Base-by-base conservation (phyloP, 306 rosid genomes). In the Cucumis cinereus region DNA sequence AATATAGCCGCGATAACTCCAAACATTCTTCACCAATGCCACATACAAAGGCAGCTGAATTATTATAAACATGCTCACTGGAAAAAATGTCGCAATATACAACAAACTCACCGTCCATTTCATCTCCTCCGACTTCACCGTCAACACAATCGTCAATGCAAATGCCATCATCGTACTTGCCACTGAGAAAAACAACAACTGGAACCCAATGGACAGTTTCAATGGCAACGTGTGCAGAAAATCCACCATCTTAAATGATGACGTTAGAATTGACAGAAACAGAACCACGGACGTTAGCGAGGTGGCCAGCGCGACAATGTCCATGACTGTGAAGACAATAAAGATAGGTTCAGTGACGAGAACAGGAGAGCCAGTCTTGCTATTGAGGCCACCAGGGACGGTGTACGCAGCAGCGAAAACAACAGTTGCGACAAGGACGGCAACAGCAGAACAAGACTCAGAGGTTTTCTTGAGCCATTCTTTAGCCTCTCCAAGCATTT, bases 391-490 rank as follows among this genome's bases (percentile, higher is more conserved):
- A 0, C 76, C 76, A 2, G 76, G 76, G 20, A 72, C 76, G 17
- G 41, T 47, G 60, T 15, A 72, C 10, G 60, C 76, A 1, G 76
- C 76, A 22, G 60, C 76, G 14, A 72, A 72, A 19, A 72, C 76
- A 28, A 52, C 76, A 13, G 60, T 52, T 17, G 76, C 60, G 0
- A 72, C 19, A 5, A 72, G 43, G 16, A 72, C 60, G 1, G 61
- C 76, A 0, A 72, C 76, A 9, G 61, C 60, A 2, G 76, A 50
- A 22, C 76, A 72, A 0, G 76, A 50, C 76, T 72, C 43, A 4
- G 60, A 49, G 17, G 76, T 72, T 26, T 30, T 30, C 76, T 72
- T 72, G 6, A 72, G 41, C 76, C 76, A 72, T 22, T 43, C 56
- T 7, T 43, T 68, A 0, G 33, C 56, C 0, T 43, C 20, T 0